Evolutionary conservation across 768 basidiomycete genomes (phyloP).

Genomic region (Leccinum truebloodii): DNA sequence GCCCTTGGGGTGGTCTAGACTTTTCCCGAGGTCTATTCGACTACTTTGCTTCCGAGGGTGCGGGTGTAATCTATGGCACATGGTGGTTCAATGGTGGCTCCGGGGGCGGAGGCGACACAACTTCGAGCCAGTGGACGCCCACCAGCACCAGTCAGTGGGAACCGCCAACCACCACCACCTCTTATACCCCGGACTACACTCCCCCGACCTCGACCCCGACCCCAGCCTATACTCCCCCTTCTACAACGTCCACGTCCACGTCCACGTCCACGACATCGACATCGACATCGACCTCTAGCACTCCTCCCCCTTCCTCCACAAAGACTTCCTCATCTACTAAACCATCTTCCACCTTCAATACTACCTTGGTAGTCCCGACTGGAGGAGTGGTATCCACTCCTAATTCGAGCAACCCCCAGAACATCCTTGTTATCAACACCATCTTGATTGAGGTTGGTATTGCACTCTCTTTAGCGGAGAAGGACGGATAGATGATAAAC

Average conservation of each 20-base stretch:
- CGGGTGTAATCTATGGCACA: slow-evolving; percentile 58
- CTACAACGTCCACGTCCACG: slow-evolving; percentile 26
- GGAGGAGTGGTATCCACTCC: slow-evolving; percentile 33
- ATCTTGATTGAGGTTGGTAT: slow-evolving; percentile 38
- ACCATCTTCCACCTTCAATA: slow-evolving; percentile 22
- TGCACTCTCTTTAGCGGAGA: slow-evolving; percentile 9
- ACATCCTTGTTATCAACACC: slow-evolving; percentile 36
- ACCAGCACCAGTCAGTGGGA: slow-evolving; percentile 16
- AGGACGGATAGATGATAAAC: slow-evolving; percentile 4
- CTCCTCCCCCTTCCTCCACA: slow-evolving; percentile 17
- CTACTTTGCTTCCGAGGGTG: slow-evolving; percentile 49
- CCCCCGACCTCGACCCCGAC: slow-evolving; percentile 15
- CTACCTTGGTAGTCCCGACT: slow-evolving; percentile 29
- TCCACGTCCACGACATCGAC: no score
- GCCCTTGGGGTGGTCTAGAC: slow-evolving; percentile 67
- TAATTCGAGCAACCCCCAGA: slow-evolving; percentile 33
- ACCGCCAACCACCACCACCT: slow-evolving; percentile 23
- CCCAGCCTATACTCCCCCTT: slow-evolving; percentile 16
- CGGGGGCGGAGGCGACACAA: slow-evolving; percentile 19
- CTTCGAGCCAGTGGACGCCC: slow-evolving; percentile 15
- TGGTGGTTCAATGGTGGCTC: slow-evolving; percentile 57
- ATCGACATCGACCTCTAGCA: slow-evolving; percentile 7
- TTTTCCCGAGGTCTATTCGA: slow-evolving; percentile 65
- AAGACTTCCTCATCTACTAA: slow-evolving; percentile 19
- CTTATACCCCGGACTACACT: slow-evolving; percentile 18